Evolutionary conservation across 202 grass and related monocot species (phyloP), one percentile per base, ranked within the genome.

Genomic region (Panicum hallii): DNA sequence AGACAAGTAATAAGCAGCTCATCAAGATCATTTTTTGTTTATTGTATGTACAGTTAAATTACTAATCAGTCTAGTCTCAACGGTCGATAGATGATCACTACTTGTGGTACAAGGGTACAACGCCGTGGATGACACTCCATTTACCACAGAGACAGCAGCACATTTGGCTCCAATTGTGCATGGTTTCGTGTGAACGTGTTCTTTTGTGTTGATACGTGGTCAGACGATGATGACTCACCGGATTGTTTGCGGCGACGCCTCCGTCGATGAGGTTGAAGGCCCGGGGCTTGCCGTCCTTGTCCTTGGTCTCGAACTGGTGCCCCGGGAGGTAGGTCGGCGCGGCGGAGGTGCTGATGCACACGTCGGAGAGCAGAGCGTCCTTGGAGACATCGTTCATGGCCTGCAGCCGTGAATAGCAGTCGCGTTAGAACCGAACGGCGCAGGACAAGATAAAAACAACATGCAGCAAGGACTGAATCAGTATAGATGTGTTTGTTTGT

Each of bases 281-380:
- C 19, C 85, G 47, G 36, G 23, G 1, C 1, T 84, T 84, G 69
- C 88, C 90, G 10, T 92, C 16, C 72, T 55, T 57, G 54, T 90
- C 45, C 17, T 9, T 58, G 2, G 90, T 94, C 77, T 79, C 56
- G 65, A 94, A 92, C 54, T 64, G 75, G 63, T 92, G 93, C 0
- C 85, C 88, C 0, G 90, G 93, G n/a, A 95, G 90, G 52, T 90
- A 95, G 0, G 85, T 94, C 16, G 92, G 90, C 36, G 92, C 85
- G 1, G 92, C 90, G 0, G 90, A 94, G 7, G 92, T 94, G 90
- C 85, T 66, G 85, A 92, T 92, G 73, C 93, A 95, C 26, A 95
- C 86, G 70, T 95, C 93, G 0, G 88, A 88, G 57, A 95, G 83
- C n/a, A 88, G 83, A 46, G 88, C 85, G 78, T 95, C 47, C 78